A percentile compares a stretch with the other conserved stretches of the same genome.
Conservation (phyloP, 352 stramenopile genomes). For the Phytophthora foliorum region DNA sequence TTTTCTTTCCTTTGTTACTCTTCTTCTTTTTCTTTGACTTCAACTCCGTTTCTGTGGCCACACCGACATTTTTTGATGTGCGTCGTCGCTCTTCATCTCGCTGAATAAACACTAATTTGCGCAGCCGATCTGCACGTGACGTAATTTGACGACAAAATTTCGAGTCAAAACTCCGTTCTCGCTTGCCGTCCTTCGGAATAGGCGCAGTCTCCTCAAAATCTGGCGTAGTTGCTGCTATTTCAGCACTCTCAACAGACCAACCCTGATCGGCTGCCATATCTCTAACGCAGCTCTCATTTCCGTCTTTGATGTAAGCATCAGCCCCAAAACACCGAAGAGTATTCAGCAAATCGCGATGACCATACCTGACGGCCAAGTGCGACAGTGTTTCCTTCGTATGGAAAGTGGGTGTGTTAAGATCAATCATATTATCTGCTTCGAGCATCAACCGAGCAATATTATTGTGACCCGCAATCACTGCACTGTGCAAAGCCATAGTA, state of each 20-base stretch:
- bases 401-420: constrained; percentile 34
- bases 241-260: neutral
- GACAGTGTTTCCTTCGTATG: constrained; percentile 33
- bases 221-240: constrained; percentile 7
- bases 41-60: neutral
- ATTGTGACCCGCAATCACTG: constrained; percentile 20
- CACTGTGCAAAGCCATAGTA: constrained; percentile 30
- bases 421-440: constrained; percentile 24
- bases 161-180: neutral
- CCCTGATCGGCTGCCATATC: constrained; percentile 18
- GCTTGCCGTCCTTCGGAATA: neutral
- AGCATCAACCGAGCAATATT: constrained; percentile 35
- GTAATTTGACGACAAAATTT: neutral
- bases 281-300: constrained; percentile 3
- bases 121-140: neutral
- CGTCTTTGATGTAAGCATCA: constrained; percentile 16
- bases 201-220: neutral
- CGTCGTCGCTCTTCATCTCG: neutral
- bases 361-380: constrained; percentile 30
- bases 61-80: neutral
- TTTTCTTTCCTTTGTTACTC: constrained; percentile 1
- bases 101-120: neutral
- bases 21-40: constrained; percentile 1
- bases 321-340: constrained; percentile 18
- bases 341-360: constrained; percentile 16